Base-by-base conservation (phyloP, 2,329 filamentous ascomycete species). In the Penicillium glabrum region DNA sequence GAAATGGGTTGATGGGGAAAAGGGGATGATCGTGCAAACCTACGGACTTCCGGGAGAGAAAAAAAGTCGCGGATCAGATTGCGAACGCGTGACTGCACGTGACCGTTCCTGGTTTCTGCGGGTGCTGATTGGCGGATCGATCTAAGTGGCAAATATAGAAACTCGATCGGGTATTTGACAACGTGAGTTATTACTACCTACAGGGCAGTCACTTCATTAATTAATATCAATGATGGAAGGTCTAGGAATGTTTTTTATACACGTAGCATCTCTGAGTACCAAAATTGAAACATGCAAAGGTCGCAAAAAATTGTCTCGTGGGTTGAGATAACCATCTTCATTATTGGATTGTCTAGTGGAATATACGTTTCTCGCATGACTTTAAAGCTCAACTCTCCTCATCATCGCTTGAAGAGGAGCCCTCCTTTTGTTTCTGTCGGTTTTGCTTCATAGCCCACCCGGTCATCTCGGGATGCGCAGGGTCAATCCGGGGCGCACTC, bases 401-500 rank as follows among this genome's bases (percentile, higher is more conserved):
- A 39, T 64, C 61, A 35, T 58, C 65, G 29, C 61, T 64, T n/a
- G 63, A 64, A 0, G 61, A 60, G 8, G 58, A 51, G 24, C 57
- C 62, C 2, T 61, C 61, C 51, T 64, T 62, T 57, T 74, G 71
- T 57, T 68, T 75, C 60, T 71, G 67, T 35, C 74, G 67, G 53
- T 77, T 76, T 57, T 75, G 70, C 55, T 75, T 77, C 74, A 77
- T 77, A 5, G 75, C 75, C 74, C 74, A 76, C 2, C 75, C 75
- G 7, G 74, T 76, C 73, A 77, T 67, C 45, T 77, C 75, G 13
- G 75, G 75, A 10, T 68, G 67, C 3, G 74, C 74, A 33, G 75
- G 75, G 60, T 80, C 78, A 54, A 78, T 75, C 45, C 79, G 72
- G 19, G 81, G 81, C 26, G 83, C 82, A 68, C 84, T 86, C 70